These are phyloP conservation scores for Cymbopogon citratus DNA, from an alignment of 176 grass and related monocot genomes.

Conservation along the genomic window DNA sequence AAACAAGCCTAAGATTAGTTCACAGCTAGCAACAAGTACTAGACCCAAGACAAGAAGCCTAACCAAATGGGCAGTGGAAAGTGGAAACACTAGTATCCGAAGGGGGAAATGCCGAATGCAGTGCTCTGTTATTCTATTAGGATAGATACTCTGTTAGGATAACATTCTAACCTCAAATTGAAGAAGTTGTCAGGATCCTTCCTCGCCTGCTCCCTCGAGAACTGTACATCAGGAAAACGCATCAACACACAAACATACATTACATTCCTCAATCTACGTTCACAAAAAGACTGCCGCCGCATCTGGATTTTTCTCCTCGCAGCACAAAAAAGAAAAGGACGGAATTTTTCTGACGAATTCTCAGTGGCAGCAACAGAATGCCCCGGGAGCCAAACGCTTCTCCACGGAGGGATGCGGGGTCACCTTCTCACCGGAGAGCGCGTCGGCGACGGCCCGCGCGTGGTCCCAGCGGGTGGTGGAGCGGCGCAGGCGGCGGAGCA, in stretches of 20 bases:
- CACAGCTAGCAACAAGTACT: not conserved
- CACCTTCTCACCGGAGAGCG: constrained; percentile 89
- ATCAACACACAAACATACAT: not conserved
- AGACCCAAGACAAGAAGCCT: not conserved
- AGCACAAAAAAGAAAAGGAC: not conserved
- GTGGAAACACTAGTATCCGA: not conserved
- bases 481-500: constrained; percentile 75
- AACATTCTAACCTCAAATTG: constrained; percentile 72
- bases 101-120: not conserved
- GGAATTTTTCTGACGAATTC: not conserved
- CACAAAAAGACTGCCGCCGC: not conserved
- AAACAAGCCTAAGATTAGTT: not conserved
- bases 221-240: constrained; percentile 45
- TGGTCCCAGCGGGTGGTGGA: constrained; percentile 98
- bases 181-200: constrained; percentile 85
- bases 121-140: too few relatives aligned
- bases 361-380: not conserved
- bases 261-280: not conserved
- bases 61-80: not conserved
- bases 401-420: not conserved
- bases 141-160: not conserved
- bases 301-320: not conserved
- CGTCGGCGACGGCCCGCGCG: constrained; percentile 63
- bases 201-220: constrained; percentile 91
- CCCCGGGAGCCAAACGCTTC: not conserved